Evolutionary conservation across 2,329 filamentous ascomycete species (phyloP).

Genomic region (Paracorniculantispora psalliotae): DNA sequence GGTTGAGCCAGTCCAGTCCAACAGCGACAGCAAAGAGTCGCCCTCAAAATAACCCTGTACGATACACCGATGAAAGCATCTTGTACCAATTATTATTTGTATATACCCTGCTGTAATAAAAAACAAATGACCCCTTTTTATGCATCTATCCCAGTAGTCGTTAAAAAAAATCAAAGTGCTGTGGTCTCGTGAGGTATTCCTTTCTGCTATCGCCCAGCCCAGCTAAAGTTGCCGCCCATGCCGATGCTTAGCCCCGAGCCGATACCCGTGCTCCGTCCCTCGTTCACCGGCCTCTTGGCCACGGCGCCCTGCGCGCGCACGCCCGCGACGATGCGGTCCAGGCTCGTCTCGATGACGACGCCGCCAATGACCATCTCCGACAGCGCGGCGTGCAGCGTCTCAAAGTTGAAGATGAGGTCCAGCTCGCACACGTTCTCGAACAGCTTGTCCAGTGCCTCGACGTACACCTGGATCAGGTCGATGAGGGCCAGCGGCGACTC

Average conservation of each 20-base stretch:
- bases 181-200: neutral
- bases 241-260: conserved; percentile 51
- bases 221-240: conserved; percentile 56
- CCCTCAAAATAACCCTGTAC: conserved; percentile 24
- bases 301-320: conserved; percentile 74
- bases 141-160: conserved; percentile 3
- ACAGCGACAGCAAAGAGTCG: conserved; percentile 22
- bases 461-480: conserved; percentile 96
- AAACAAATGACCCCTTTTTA: neutral
- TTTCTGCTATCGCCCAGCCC: conserved; percentile 35
- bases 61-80: conserved; percentile 21
- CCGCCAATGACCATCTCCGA: conserved; percentile 94
- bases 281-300: conserved; percentile 73
- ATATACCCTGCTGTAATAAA: conserved; percentile 10
- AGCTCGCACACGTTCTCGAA: conserved; percentile 99
- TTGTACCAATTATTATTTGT: conserved; percentile 23
- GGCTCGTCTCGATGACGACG: conserved; percentile 86
- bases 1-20: conserved; percentile 24
- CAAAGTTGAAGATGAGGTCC: conserved; percentile 98
- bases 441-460: conserved; percentile 87
- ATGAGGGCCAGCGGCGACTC: conserved; percentile 93
- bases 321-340: conserved; percentile 82
- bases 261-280: conserved; percentile 46
- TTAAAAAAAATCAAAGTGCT: neutral
- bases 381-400: conserved; percentile 86